Base-by-base conservation (phyloP, 2,329 filamentous ascomycete species). In the Claviceps citrina region DNA sequence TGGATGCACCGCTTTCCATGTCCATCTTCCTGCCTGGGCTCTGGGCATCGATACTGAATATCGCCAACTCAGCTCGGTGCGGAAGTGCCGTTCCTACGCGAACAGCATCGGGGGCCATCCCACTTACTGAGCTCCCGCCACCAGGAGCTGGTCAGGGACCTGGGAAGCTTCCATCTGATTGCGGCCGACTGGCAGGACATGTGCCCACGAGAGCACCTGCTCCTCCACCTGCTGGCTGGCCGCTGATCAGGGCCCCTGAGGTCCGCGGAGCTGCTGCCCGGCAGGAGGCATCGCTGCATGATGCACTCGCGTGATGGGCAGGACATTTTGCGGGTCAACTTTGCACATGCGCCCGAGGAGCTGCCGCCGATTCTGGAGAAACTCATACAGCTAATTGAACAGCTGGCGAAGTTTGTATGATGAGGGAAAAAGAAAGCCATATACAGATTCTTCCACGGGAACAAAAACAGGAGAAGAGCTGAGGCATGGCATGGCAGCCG, bases 281-380 rank as follows among this genome's bases (percentile, higher is more conserved):
- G 30, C 42, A 47, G 3, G 60, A 63, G 44, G 61, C 63, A 8
- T 56, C 61, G 7, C 52, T 81, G 3, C 67, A 68, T 15, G 69
- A 81, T 46, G 70, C 76, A 0, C 64, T 66, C 22, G 64, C 64
- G 1, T 71, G 58, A 73, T 16, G 65, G 72, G 3, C 67, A 76
- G 39, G 66, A 71, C 28, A 60, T 78, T 8, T 61, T 84, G 45
- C 59, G 63, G 25, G 55, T 61, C 30, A 76, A 78, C 53, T 75
- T 67, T 43, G 48, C 55, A 12, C 58, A 54, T 1, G 59, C 57
- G 1, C 56, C 61, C 24, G 65, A 67, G 24, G 41, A 18, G 12
- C 48, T 66, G 43, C 73, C 78, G 10, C 70, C 77, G 1, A 65
- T 84, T 33, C 76, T 82, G 1, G 77, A 81, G 48, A 83, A 82